These are phyloP conservation scores for Mortierella sp. DNA, from an alignment of 371 early-diverging fungal species.

Conservation along the genomic window DNA sequence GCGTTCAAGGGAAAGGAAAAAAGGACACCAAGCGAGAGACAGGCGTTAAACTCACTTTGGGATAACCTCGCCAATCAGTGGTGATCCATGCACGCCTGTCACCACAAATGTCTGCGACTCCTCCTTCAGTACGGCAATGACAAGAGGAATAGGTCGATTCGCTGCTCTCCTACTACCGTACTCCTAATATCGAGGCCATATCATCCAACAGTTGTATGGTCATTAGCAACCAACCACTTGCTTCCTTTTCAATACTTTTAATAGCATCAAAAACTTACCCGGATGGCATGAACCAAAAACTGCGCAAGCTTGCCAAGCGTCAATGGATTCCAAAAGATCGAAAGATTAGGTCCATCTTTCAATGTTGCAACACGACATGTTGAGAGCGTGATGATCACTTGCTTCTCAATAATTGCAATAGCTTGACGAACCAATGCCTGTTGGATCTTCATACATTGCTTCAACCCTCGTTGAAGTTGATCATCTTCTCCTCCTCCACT, in stretches of 20 bases:
- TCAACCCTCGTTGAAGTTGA: conserved; percentile 75
- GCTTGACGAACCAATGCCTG: conserved; percentile 79
- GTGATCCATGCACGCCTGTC: conserved; percentile 71
- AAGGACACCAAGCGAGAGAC: neutral
- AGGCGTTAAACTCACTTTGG: conserved; percentile 68
- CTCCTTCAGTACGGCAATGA: conserved; percentile 71
- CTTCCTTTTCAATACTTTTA: neutral
- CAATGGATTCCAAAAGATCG: conserved; percentile 69
- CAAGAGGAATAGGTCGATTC: conserved; percentile 65
- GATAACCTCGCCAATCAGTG: conserved; percentile 67
- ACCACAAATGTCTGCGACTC: conserved; percentile 72
- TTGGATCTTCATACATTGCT: conserved; percentile 80
- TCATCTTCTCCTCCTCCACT: conserved; percentile 54
- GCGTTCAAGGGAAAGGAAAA: too few species aligned
- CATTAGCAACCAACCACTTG: conserved; percentile 41
- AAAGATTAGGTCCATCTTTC: conserved; percentile 63
- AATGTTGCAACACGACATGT: conserved; percentile 79
- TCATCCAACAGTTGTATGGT: too few species aligned
- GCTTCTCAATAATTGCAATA: conserved; percentile 79
- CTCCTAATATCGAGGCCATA: conserved; percentile 55
- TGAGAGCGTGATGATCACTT: conserved; percentile 71
- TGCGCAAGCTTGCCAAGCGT: conserved; percentile 76
- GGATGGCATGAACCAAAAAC: conserved; percentile 81
- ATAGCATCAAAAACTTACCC: conserved; percentile 59
- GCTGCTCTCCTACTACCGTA: conserved; percentile 49